These are phyloP conservation scores for Pouteria campechiana DNA, from an alignment of 179 eudicot species.

Conservation along the genomic window DNA sequence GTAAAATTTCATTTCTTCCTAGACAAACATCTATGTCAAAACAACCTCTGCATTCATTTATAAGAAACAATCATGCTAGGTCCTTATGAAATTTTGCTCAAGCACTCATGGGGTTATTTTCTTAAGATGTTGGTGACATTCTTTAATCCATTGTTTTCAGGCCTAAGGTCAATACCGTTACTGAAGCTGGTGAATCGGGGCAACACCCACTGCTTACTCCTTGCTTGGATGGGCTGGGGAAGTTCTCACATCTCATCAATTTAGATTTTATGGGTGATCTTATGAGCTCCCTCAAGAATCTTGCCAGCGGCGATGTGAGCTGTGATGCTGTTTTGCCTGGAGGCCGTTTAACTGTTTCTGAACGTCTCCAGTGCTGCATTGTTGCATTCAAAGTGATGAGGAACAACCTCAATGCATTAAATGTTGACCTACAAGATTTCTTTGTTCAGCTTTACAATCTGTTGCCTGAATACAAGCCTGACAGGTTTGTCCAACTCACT, in stretches of 20 bases:
- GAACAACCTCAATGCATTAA: constrained; percentile 86
- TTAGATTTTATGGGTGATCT: constrained; percentile 91
- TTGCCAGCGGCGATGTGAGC: constrained; percentile 49
- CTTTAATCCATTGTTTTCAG: too few relatives aligned
- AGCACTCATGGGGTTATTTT: too few relatives aligned
- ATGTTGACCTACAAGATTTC: constrained; percentile 89
- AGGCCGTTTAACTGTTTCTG: constrained; percentile 53
- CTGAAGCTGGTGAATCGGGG: constrained; percentile 25
- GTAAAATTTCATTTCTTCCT: too few relatives aligned
- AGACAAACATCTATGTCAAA: too few relatives aligned
- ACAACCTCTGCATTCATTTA: too few relatives aligned
- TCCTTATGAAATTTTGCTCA: too few relatives aligned
- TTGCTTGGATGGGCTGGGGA: constrained; percentile 82
- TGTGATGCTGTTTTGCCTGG: constrained; percentile 16
- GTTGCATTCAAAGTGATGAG: constrained; percentile 93
- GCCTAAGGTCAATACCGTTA: constrained; percentile 20
- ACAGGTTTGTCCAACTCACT: constrained; percentile 46
- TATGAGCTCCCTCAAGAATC: constrained; percentile 72
- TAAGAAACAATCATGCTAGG: too few relatives aligned
- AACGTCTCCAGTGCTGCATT: constrained; percentile 82
- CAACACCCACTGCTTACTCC: constrained; percentile 70
- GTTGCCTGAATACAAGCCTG: constrained; percentile 73
- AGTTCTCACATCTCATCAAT: constrained; percentile 80
- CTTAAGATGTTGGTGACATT: too few relatives aligned
- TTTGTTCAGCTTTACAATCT: constrained; percentile 80